A percentile compares a stretch with the other conserved stretches of the same genome.
Evolutionary conservation across 2,329 filamentous ascomycete species (phyloP).

Genomic region (Mycosphaerelloides madeirae): DNA sequence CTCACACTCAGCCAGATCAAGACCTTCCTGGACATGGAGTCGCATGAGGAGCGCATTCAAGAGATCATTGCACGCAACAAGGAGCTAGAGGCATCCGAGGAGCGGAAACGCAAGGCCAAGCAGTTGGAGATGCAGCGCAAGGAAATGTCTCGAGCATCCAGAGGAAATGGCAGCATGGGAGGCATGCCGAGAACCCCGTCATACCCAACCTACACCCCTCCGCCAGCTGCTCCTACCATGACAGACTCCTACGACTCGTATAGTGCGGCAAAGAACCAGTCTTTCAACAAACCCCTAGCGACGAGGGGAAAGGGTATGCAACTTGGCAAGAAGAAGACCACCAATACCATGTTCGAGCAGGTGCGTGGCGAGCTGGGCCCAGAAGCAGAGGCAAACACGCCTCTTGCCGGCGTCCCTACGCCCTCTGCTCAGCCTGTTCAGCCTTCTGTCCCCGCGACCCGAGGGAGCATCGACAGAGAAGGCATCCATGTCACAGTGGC

Average conservation of each 20-base stretch:
- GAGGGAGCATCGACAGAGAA: conserved; percentile 68
- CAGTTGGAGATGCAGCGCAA: conserved; percentile 98
- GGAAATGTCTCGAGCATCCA: conserved; percentile 76
- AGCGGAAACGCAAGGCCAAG: conserved; percentile 97
- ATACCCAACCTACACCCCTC: conserved; percentile 87
- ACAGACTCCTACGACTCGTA: conserved; percentile 88
- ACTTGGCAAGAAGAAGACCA: conserved; percentile 97
- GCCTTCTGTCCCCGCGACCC: conserved; percentile 50
- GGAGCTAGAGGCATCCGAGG: conserved; percentile 94
- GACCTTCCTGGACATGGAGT: conserved; percentile 99
- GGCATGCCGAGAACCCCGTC: conserved; percentile 68
- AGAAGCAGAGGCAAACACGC: conserved; percentile 68
- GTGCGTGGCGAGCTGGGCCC: conserved; percentile 87
- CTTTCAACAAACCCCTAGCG: conserved; percentile 67
- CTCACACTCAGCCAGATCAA: conserved; percentile 95
- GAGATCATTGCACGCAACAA: conserved; percentile 97
- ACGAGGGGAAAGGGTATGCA: conserved; percentile 98
- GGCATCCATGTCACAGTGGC: conserved; percentile 83
- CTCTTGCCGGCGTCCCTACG: conserved; percentile 56
- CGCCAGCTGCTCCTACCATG: conserved; percentile 71
- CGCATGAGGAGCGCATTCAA: conserved; percentile 97
- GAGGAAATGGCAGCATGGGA: conserved; percentile 36
- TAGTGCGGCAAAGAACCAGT: conserved; percentile 95
- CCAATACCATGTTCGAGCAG: conserved; percentile 94
- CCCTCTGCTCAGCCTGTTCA: conserved; percentile 47